A percentile compares a stretch with the other conserved stretches of the same genome.
These are phyloP conservation scores for Schwanniomyces pseudopolymorphus DNA, from an alignment of 805 yeast species.

Conservation along the genomic window DNA sequence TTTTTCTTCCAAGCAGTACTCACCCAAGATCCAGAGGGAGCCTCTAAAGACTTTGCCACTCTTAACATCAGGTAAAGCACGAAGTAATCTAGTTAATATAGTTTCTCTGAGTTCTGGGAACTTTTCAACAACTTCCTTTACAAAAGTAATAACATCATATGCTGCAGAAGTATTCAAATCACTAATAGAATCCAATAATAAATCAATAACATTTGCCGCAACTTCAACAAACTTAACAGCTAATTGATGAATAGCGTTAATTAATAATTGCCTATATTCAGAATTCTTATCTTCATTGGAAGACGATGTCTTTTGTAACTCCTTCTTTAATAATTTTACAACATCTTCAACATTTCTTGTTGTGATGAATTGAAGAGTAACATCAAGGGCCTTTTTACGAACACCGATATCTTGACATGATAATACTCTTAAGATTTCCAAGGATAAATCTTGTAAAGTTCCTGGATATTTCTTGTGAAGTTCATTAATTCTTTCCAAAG, in stretches of 20 bases:
- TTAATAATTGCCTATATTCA: constrained; percentile 86
- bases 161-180: constrained; percentile 86
- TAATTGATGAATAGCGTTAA: constrained; percentile 82
- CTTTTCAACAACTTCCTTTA: constrained; percentile 91
- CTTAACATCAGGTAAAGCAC: constrained; percentile 62
- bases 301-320: constrained; percentile 70
- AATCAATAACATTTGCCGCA: constrained; percentile 86
- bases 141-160: constrained; percentile 83
- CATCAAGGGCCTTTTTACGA: constrained; percentile 80
- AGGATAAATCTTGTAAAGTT: constrained; percentile 73
- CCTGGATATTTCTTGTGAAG: constrained; percentile 78
- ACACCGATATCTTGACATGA: constrained; percentile 91
- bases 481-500: constrained; percentile 79
- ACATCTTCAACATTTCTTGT: constrained; percentile 93
- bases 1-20: constrained; percentile 69
- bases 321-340: constrained; percentile 87
- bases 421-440: constrained; percentile 84
- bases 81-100: constrained; percentile 62
- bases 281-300: constrained; percentile 75
- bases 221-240: constrained; percentile 89
- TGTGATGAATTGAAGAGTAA: constrained; percentile 76
- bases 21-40: constrained; percentile 95
- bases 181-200: constrained; percentile 80
- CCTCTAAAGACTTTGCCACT: constrained; percentile 93
- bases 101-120: constrained; percentile 75